These are phyloP conservation scores for Suhomyces sp. DNA, from an alignment of 805 yeast species.

Conservation along the genomic window DNA sequence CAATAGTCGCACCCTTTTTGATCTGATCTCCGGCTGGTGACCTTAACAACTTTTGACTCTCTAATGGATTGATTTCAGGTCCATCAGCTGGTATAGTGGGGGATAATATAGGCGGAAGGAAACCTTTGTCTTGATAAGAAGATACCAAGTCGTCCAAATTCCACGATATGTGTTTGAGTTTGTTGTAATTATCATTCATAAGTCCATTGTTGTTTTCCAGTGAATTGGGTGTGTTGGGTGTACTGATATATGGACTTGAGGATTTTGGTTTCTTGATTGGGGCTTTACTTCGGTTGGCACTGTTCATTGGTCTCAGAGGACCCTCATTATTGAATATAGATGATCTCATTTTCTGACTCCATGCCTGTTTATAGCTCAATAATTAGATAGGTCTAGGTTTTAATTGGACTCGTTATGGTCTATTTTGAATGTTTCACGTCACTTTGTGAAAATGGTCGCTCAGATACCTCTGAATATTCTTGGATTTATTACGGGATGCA, in stretches of 20 bases:
- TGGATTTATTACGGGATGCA: not conserved
- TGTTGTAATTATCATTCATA: not conserved
- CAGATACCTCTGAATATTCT: not conserved
- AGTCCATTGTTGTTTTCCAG: not conserved
- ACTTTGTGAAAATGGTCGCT: not conserved
- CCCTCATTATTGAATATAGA: constrained; percentile 24
- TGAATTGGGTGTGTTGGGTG: constrained; percentile 2
- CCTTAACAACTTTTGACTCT: not conserved
- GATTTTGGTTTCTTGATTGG: constrained; percentile 12
- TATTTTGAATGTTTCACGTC: not conserved
- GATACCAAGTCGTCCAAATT: constrained; percentile 38
- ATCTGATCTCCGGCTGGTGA: not conserved
- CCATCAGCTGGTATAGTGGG: constrained; percentile 33
- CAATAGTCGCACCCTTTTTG: not conserved
- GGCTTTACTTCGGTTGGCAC: not conserved
- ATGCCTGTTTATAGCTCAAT: not conserved
- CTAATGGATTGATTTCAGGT: not conserved
- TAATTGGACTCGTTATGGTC: not conserved
- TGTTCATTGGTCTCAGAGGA: constrained; percentile 5
- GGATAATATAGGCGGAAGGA: constrained; percentile 37
- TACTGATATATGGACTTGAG: constrained; percentile 16
- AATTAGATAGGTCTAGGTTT: not conserved
- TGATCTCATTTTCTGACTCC: constrained; percentile 23
- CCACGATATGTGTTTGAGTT: constrained; percentile 22
- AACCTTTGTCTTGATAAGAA: constrained; percentile 30